Percentiles rank a stretch among this genome's conserved stretches.
These are phyloP conservation scores for Elongisporangium senticosum DNA, from an alignment of 352 stramenopile species.

Conservation along the genomic window DNA sequence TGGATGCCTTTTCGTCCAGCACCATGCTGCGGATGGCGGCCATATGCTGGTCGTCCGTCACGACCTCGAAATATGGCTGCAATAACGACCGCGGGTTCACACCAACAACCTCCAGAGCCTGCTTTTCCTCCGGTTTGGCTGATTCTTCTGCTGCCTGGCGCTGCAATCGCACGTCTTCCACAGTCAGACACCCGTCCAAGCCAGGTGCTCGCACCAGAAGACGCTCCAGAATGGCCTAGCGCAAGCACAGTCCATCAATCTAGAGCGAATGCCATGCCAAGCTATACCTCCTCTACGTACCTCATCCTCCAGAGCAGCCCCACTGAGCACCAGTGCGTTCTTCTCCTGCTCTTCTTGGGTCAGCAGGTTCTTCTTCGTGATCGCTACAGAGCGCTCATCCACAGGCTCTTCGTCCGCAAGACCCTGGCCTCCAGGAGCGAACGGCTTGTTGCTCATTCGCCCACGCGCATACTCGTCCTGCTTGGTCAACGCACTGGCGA, in stretches of 20 bases:
- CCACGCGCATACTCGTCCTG: constrained; percentile 78
- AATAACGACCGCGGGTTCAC: constrained; percentile 50
- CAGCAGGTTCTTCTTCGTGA: constrained; percentile 13
- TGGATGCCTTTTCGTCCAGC: constrained; percentile 55
- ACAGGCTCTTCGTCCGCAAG: constrained; percentile 19
- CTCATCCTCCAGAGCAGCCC: constrained; percentile 19
- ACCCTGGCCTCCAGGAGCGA: constrained; percentile 56
- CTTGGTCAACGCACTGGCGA: constrained; percentile 61
- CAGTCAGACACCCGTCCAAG: constrained; percentile 43
- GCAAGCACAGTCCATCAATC: background rate
- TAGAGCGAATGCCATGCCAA: background rate
- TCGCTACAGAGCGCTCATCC: background rate
- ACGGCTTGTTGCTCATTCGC: constrained; percentile 76
- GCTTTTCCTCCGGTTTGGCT: constrained; percentile 2
- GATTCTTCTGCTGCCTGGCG: background rate
- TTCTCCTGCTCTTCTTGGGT: constrained; percentile 27
- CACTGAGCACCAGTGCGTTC: constrained; percentile 30
- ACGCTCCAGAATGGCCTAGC: constrained; percentile 20
- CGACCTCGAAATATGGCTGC: constrained; percentile 63
- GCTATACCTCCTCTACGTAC: constrained; percentile 1
- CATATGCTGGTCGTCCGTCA: constrained; percentile 43
- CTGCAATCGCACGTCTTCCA: constrained; percentile 27
- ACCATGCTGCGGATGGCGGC: constrained; percentile 48
- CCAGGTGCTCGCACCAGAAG: constrained; percentile 53
- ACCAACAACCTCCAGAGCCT: constrained; percentile 30